These are phyloP conservation scores for Hippophae tibetana DNA, from an alignment of 306 rosid genomes.

Conservation along the genomic window DNA sequence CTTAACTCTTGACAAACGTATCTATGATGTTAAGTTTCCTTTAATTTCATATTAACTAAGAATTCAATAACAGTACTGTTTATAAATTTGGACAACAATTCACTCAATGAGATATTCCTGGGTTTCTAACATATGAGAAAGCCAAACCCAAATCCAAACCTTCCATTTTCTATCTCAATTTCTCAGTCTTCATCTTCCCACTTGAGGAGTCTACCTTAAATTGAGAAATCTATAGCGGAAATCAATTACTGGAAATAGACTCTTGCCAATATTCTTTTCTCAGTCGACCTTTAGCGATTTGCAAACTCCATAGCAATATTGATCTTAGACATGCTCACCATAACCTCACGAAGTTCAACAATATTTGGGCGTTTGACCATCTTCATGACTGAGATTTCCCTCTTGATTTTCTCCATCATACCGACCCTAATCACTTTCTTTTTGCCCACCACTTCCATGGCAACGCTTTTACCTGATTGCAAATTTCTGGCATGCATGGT, in stretches of 20 bases:
- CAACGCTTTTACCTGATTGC: constrained; percentile 51
- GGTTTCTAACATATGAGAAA: too few species aligned
- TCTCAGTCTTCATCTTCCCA: too few species aligned
- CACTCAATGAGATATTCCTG: too few species aligned
- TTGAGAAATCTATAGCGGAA: constrained; percentile 57
- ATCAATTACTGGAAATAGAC: constrained; percentile 63
- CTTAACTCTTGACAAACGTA: too few species aligned
- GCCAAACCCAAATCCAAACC: too few species aligned
- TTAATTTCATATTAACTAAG: too few species aligned
- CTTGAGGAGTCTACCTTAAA: too few species aligned
- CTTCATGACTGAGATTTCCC: constrained; percentile 62
- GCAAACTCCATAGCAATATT: constrained; percentile 71
- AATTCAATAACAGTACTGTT: too few species aligned
- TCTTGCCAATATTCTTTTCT: constrained; percentile 50
- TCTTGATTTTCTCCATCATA: constrained; percentile 73
- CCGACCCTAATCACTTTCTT: constrained; percentile 55
- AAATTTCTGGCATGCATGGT: constrained; percentile 36
- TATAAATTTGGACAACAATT: too few species aligned
- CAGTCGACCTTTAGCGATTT: constrained; percentile 51
- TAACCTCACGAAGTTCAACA: constrained; percentile 58
- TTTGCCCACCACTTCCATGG: constrained; percentile 56
- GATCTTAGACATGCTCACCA: constrained; percentile 73
- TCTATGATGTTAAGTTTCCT: too few species aligned
- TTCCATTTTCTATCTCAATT: too few species aligned
- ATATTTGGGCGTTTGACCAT: constrained; percentile 65